Percentiles rank a stretch among this genome's conserved stretches.
These are phyloP conservation scores for Eucalyptus grandis DNA, from an alignment of 345 rosid species.

Conservation along the genomic window DNA sequence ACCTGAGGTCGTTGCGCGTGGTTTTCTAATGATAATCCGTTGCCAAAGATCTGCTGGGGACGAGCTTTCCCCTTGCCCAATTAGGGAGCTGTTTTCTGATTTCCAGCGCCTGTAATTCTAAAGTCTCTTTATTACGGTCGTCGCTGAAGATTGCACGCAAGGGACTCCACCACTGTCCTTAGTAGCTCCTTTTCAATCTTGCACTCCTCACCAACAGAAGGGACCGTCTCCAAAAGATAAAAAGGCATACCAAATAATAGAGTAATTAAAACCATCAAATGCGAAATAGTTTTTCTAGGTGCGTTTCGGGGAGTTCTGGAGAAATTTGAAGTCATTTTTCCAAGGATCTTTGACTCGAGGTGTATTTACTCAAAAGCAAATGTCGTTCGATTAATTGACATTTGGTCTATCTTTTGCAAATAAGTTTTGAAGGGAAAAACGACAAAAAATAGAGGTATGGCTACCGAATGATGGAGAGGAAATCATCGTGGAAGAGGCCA, in stretches of 20 bases:
- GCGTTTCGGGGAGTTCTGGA: neutral
- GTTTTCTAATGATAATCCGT: neutral
- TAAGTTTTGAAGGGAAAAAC: neutral
- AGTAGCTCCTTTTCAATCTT: neutral
- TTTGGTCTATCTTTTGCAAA: neutral
- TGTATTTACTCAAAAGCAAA: neutral
- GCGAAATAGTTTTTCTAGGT: neutral
- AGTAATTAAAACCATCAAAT: neutral
- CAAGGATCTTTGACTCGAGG: neutral
- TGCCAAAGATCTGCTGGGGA: neutral
- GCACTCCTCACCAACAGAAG: neutral
- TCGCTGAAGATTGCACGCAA: neutral
- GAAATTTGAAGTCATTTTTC: neutral
- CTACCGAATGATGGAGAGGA: neutral
- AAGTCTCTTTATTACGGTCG: neutral
- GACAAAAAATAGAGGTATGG: neutral
- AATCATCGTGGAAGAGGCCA: neutral
- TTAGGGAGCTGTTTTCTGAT: neutral
- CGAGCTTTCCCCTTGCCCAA: neutral
- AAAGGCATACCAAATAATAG: neutral
- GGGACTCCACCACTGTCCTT: neutral
- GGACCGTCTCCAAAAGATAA: neutral
- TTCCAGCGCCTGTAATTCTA: neutral
- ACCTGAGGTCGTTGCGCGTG: neutral
- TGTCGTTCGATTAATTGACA: neutral